Percentiles rank a stretch among this genome's conserved stretches.
Conservation (phyloP, 1,139 yeast species). For the Hemisphaericaspora lyxosophila region DNA sequence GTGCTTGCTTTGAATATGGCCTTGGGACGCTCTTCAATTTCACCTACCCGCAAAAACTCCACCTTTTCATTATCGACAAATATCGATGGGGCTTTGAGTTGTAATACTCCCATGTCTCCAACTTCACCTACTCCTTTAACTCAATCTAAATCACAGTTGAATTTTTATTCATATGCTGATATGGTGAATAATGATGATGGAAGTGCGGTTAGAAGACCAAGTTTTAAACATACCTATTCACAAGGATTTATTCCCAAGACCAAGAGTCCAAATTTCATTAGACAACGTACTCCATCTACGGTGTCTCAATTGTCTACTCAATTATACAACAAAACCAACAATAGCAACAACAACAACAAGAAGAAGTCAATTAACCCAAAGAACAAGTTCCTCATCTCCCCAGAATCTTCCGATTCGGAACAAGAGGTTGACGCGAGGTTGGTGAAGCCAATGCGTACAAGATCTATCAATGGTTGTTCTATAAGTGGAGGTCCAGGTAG, state of each 20-base stretch:
- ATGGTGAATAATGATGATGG: conserved; percentile 65
- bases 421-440: conserved; percentile 13
- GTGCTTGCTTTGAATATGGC: conserved; percentile 64
- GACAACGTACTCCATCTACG: conserved; percentile 15
- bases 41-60: conserved; percentile 45
- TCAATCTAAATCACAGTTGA: conserved; percentile 51
- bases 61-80: conserved; percentile 21
- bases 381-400: conserved; percentile 28
- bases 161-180: conserved; percentile 79
- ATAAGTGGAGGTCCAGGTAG: conserved; percentile 6
- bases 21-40: conserved; percentile 41
- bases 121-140: conserved; percentile 23
- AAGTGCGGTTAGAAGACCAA: conserved; percentile 57
- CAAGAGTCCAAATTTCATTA: conserved; percentile 12
- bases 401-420: conserved; percentile 31
- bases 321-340: background rate
- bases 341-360: background rate
- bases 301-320: conserved; percentile 13
- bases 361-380: background rate
- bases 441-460: background rate
- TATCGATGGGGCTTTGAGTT: background rate
- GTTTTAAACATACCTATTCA: conserved; percentile 36
- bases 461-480: background rate
- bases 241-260: conserved; percentile 28
- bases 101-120: background rate